Percentiles rank a stretch among this genome's conserved stretches.
These are phyloP conservation scores for Coccomyxa sp. DNA, from an alignment of 139 green algal species.

Conservation along the genomic window DNA sequence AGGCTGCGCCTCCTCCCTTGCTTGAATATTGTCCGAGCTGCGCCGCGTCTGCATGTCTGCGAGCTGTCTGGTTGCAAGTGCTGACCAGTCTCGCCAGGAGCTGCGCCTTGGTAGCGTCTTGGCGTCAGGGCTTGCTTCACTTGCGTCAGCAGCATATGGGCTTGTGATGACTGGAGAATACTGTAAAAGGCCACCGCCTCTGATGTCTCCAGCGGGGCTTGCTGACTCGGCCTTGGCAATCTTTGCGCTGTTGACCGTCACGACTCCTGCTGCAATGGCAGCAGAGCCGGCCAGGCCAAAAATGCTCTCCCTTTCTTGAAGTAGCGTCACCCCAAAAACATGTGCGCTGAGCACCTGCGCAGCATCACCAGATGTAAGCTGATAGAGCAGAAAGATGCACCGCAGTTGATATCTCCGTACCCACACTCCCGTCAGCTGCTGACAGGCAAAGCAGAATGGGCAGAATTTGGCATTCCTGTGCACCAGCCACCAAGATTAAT, in stretches of 20 bases:
- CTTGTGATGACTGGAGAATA: too few species aligned
- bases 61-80: too few species aligned
- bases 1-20: too few species aligned
- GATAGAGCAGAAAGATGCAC: background rate
- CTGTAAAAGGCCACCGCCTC: too few species aligned
- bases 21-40: too few species aligned
- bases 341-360: conserved; percentile 31
- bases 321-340: conserved; percentile 19
- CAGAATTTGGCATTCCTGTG: background rate
- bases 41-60: too few species aligned
- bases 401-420: background rate
- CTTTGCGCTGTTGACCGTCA: conserved; percentile 14
- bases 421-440: background rate
- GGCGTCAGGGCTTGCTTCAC: too few species aligned
- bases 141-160: too few species aligned
- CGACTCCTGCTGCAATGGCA: conserved; percentile 27
- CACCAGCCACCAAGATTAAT: background rate
- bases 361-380: background rate
- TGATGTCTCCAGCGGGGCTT: too few species aligned
- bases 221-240: background rate
- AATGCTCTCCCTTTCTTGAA: conserved; percentile 19
- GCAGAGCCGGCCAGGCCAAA: conserved; percentile 17
- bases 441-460: background rate
- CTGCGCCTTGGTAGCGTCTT: too few species aligned
- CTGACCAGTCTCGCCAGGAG: too few species aligned